Conservation (phyloP, 345 rosid genomes). For the Camelina hispida region DNA sequence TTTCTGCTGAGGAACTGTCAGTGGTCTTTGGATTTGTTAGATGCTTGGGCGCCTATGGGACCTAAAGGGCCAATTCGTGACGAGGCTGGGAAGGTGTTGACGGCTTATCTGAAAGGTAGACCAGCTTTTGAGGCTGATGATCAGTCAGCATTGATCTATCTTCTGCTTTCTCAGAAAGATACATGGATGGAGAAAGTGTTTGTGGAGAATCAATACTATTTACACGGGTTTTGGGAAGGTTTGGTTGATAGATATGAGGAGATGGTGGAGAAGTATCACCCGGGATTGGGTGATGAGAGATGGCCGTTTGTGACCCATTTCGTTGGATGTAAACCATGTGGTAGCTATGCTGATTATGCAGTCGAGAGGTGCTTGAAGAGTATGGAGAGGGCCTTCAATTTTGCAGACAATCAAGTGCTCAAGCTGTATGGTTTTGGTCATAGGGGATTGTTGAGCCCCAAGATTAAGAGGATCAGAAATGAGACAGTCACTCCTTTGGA, state of each 20-base stretch:
- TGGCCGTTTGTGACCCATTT: conserved; percentile 99
- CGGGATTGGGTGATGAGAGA: conserved; percentile 94
- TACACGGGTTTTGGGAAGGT: conserved; percentile 97
- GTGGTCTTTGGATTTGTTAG: conserved; percentile 96
- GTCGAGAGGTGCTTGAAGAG: conserved; percentile 85
- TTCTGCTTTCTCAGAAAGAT: conserved; percentile 81
- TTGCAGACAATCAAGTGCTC: conserved; percentile 95
- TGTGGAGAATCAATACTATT: conserved; percentile 86
- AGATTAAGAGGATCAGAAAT: conserved; percentile 89
- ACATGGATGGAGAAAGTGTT: conserved; percentile 91
- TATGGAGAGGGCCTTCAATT: conserved; percentile 97
- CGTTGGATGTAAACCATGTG: conserved; percentile 97
- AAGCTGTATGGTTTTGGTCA: conserved; percentile 87
- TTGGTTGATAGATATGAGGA: conserved; percentile 95
- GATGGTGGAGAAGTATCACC: conserved; percentile 95
- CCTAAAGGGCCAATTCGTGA: conserved; percentile 88
- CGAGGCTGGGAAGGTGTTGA: conserved; percentile 90
- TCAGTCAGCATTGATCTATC: conserved; percentile 91
- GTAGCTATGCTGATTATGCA: conserved; percentile 96
- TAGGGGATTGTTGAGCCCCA: conserved; percentile 92
- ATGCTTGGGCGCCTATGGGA: conserved; percentile 97
- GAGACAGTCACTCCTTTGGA: conserved; percentile 81
- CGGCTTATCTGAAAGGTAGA: conserved; percentile 85
- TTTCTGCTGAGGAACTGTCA: conserved; percentile 91
- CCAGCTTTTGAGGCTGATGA: conserved; percentile 95